Evolutionary conservation across 257 asterid species (phyloP).

Genomic region (Ehretia macrophylla): DNA sequence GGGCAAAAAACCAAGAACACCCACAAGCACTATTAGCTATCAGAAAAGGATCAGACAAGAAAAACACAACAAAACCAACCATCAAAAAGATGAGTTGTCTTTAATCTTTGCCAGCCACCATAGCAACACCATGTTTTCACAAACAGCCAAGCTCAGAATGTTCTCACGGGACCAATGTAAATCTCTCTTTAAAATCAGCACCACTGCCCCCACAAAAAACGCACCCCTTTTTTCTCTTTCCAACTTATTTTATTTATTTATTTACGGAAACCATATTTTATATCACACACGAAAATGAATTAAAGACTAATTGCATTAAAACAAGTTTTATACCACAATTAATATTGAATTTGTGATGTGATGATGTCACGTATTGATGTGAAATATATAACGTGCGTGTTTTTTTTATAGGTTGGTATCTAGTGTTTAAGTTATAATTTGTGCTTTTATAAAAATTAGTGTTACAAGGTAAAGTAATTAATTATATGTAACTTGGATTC

Average conservation of each 20-base stretch:
- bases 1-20: slow-evolving; percentile 28
- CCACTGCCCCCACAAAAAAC: slow-evolving; percentile 51
- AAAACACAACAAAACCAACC: slow-evolving; percentile 29
- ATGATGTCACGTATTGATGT: too few species aligned
- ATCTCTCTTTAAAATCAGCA: slow-evolving; percentile 33
- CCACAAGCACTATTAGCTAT: slow-evolving; percentile 6
- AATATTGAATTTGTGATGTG: too few species aligned
- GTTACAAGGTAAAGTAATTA: too few species aligned
- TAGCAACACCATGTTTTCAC: slow-evolving; percentile 63
- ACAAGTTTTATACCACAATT: too few species aligned
- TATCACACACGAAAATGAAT: too few species aligned
- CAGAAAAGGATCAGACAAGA: slow-evolving; percentile 7
- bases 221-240: slow-evolving; percentile 12
- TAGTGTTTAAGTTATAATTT: too few species aligned
- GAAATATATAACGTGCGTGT: too few species aligned
- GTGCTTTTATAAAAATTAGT: too few species aligned
- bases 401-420: too few species aligned
- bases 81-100: slow-evolving; percentile 56
- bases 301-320: too few species aligned
- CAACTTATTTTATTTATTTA: slow-evolving; percentile 36
- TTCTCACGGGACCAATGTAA: slow-evolving; percentile 57
- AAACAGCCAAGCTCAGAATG: slow-evolving; percentile 65
- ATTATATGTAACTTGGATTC: too few species aligned
- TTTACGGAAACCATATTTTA: too few species aligned
- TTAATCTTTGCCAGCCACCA: slow-evolving; percentile 71